Conservation (phyloP, 805 yeast species). For the Candida ficus region DNA sequence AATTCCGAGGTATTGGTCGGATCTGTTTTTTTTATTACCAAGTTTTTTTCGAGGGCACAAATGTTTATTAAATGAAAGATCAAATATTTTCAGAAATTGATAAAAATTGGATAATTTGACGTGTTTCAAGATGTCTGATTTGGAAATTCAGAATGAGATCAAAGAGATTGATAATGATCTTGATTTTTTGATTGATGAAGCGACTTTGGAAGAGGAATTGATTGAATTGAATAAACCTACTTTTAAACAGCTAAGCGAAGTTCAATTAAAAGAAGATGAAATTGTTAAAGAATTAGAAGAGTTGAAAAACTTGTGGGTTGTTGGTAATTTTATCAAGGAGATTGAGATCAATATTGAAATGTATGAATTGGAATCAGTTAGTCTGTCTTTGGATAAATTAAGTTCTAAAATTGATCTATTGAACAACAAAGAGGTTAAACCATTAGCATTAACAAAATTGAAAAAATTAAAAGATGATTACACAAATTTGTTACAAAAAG, state of each 20-base stretch:
- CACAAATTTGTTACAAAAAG: background rate
- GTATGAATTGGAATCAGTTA: constrained; percentile 22
- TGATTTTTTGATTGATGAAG: constrained; percentile 9
- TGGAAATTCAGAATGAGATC: constrained; percentile 2
- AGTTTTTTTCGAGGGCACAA: background rate
- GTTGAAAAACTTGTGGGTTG: constrained; percentile 22
- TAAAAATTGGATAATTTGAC: no score
- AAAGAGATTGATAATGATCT: constrained; percentile 3
- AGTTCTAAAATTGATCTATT: constrained; percentile 10
- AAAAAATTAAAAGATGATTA: constrained; percentile 6
- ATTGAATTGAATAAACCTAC: constrained; percentile 8
- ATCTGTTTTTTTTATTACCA: background rate
- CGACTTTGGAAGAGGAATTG: constrained; percentile 9
- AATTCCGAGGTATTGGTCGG: background rate
- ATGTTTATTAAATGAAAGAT: no score
- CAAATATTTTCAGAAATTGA: no score
- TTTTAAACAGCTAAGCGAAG: constrained; percentile 13
- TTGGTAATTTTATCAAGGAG: constrained; percentile 20
- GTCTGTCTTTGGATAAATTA: constrained; percentile 16
- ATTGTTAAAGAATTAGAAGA: constrained; percentile 15
- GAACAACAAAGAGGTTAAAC: constrained; percentile 1
- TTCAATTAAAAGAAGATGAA: constrained; percentile 17
- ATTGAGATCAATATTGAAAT: constrained; percentile 21
- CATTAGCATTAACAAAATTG: constrained; percentile 3
- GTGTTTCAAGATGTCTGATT: background rate